Conservation (phyloP, 306 rosid genomes). For the Elaeagnus macrophylla region DNA sequence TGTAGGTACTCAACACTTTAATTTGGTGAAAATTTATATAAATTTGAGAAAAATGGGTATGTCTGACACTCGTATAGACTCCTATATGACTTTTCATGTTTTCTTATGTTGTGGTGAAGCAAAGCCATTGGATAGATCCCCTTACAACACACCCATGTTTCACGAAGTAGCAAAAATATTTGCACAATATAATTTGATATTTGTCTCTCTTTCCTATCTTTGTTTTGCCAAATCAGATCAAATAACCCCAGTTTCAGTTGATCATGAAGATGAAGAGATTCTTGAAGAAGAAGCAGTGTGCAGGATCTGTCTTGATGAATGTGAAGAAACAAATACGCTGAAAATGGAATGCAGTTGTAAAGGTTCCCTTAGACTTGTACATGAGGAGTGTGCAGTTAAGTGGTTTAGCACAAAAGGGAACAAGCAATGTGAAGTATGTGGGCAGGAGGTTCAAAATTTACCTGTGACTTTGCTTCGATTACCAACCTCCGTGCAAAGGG, state of each 20-base stretch:
- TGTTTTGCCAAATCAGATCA: slow-evolving; percentile 43
- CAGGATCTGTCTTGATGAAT: slow-evolving; percentile 80
- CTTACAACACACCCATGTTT: background rate
- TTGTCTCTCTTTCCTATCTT: background rate
- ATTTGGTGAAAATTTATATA: too few relatives aligned
- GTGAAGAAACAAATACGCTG: slow-evolving; percentile 79
- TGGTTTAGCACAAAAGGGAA: slow-evolving; percentile 86
- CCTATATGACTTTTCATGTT: too few relatives aligned
- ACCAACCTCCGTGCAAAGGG: slow-evolving; percentile 45
- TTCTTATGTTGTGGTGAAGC: too few relatives aligned
- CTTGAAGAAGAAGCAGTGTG: slow-evolving; percentile 98
- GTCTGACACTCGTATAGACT: too few relatives aligned
- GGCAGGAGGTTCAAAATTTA: slow-evolving; percentile 74
- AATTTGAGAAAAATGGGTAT: too few relatives aligned
- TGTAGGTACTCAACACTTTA: too few relatives aligned
- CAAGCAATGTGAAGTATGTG: slow-evolving; percentile 82
- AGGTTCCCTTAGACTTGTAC: slow-evolving; percentile 82
- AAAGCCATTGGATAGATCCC: background rate
- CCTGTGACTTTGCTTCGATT: slow-evolving; percentile 88
- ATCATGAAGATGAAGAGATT: slow-evolving; percentile 74
- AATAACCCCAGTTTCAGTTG: slow-evolving; percentile 55
- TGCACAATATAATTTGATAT: background rate
- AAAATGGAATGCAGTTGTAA: slow-evolving; percentile 98
- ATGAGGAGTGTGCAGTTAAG: slow-evolving; percentile 73
- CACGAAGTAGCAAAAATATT: background rate